phyloP scores from a whole-genome alignment of 2,329 filamentous ascomycete genomes.

The Fonsecaea pugnacius region DNA sequence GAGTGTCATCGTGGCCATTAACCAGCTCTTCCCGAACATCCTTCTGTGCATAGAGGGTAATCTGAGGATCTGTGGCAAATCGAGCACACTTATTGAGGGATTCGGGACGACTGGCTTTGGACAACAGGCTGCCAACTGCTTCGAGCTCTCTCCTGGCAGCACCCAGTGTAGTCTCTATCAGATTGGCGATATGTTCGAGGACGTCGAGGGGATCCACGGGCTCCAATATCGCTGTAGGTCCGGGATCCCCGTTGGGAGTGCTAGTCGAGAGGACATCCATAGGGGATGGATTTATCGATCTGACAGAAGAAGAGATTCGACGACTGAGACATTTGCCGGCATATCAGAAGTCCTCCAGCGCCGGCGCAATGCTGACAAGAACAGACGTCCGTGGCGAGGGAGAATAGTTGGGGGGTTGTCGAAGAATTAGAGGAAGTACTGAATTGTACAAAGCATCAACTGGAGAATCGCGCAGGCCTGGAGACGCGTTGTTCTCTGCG shows the following conservation, averaged over 20 bases:
- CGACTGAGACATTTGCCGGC: constrained; percentile 26
- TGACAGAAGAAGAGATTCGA: constrained; percentile 12
- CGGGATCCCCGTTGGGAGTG: constrained; percentile 33
- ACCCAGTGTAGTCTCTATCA: constrained; percentile 74
- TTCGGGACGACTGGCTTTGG: constrained; percentile 71
- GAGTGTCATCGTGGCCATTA: constrained; percentile 41
- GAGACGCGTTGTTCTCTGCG: background rate
- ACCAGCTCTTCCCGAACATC: constrained; percentile 51
- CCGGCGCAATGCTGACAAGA: constrained; percentile 35
- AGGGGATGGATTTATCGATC: constrained; percentile 15
- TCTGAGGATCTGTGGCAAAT: constrained; percentile 86
- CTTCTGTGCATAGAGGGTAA: constrained; percentile 86
- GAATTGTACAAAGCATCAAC: constrained; percentile 10
- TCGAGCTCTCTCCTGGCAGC: constrained; percentile 79
- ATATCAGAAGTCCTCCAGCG: constrained; percentile 26
- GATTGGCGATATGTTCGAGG: constrained; percentile 71
- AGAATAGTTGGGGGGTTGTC: background rate
- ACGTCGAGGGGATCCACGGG: constrained; percentile 69
- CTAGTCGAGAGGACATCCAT: constrained; percentile 37
- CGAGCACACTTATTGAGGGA: constrained; percentile 85
- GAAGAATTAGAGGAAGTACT: background rate
- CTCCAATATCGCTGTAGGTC: constrained; percentile 24
- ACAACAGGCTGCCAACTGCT: constrained; percentile 79
- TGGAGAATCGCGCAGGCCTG: constrained; percentile 11
- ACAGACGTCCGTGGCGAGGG: constrained; percentile 5